These are phyloP conservation scores for Jatropha curcas DNA, from an alignment of 345 rosid genomes.

Conservation along the genomic window DNA sequence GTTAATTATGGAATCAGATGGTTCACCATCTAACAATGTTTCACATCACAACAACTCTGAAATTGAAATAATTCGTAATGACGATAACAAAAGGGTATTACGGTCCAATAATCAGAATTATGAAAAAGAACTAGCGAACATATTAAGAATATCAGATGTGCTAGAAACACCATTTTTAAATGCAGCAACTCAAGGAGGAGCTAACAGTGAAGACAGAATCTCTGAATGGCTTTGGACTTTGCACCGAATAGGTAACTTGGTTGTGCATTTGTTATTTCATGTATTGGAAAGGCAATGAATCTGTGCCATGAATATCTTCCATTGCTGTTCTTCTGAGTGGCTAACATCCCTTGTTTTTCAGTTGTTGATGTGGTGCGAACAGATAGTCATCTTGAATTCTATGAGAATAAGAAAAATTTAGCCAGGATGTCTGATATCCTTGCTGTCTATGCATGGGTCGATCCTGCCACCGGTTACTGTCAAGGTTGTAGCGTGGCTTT, in stretches of 20 bases:
- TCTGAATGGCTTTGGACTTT: conserved; percentile 97
- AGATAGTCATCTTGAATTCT: conserved; percentile 90
- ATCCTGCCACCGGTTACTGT: conserved; percentile 94
- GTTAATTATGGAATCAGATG: conserved; percentile 62
- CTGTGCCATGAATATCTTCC: not conserved
- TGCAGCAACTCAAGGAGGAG: conserved; percentile 39
- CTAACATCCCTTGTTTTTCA: conserved; percentile 33
- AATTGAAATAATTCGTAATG: conserved; percentile 51
- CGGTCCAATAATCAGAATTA: conserved; percentile 32
- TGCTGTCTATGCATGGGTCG: conserved; percentile 96
- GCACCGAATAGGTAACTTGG: conserved; percentile 73
- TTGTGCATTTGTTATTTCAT: not conserved
- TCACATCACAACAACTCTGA: conserved; percentile 42
- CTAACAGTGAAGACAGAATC: conserved; percentile 53
- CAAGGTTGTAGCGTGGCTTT: conserved; percentile 76
- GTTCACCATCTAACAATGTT: conserved; percentile 38
- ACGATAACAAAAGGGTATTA: conserved; percentile 39
- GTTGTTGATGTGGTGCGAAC: conserved; percentile 97
- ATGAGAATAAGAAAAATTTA: conserved; percentile 71
- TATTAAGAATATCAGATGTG: conserved; percentile 64
- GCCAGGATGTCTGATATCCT: conserved; percentile 97
- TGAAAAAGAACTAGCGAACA: conserved; percentile 43
- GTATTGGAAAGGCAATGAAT: conserved; percentile 6
- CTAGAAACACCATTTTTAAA: conserved; percentile 52
- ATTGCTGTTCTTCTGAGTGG: conserved; percentile 19